A percentile compares a stretch with the other conserved stretches of the same genome.
Evolutionary conservation across 2,329 filamentous ascomycete genomes (phyloP).

Genomic region (Pseudopyrenochaeta lycopersici): DNA sequence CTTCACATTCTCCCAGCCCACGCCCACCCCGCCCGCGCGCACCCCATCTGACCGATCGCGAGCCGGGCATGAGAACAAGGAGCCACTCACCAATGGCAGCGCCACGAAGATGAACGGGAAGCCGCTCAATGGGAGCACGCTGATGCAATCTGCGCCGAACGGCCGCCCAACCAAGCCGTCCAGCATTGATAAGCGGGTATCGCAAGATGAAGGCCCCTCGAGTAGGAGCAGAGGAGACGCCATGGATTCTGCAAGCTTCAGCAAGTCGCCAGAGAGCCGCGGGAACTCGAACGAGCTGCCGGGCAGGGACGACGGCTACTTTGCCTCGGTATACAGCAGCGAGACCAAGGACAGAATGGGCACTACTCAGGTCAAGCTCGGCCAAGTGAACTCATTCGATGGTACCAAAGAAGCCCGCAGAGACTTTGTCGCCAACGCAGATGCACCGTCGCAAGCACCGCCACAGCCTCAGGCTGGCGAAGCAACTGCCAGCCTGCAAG

Average conservation of each 20-base stretch:
- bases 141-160: constrained; percentile 45
- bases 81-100: constrained; percentile 39
- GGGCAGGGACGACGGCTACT: constrained; percentile 57
- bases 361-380: constrained; percentile 50
- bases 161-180: constrained; percentile 44
- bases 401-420: constrained; percentile 40
- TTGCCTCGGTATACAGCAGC: constrained; percentile 50
- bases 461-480: constrained; percentile 23
- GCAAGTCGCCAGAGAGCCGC: constrained; percentile 33
- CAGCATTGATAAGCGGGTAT: constrained; percentile 49
- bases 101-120: constrained; percentile 44
- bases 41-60: constrained; percentile 35
- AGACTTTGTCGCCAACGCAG: constrained; percentile 35
- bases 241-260: constrained; percentile 29
- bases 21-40: constrained; percentile 39
- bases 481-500: constrained; percentile 46
- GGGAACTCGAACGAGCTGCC: constrained; percentile 36
- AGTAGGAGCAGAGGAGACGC: constrained; percentile 25
- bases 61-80: constrained; percentile 28
- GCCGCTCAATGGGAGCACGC: constrained; percentile 36
- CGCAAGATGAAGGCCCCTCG: constrained; percentile 36
- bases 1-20: constrained; percentile 44
- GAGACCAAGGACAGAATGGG: constrained; percentile 44
- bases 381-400: constrained; percentile 33
- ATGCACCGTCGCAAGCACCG: constrained; percentile 24